Conservation (phyloP, 768 basidiomycete species). For the Mrakia hoshinonis region DNA sequence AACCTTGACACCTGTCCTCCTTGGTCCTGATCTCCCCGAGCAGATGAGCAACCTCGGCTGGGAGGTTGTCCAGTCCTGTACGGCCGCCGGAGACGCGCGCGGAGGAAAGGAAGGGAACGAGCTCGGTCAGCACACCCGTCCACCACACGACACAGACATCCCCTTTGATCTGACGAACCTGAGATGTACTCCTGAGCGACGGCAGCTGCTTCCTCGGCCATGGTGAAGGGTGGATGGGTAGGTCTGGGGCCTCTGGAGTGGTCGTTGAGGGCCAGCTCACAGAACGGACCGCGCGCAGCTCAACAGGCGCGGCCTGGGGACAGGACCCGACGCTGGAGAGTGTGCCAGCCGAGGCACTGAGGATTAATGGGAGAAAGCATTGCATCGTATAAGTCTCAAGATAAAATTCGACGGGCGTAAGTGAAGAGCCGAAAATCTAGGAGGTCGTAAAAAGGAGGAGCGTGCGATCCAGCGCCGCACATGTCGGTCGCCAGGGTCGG, state of each 20-base stretch:
- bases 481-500: too few relatives aligned
- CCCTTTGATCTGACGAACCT: not conserved
- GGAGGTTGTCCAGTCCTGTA: conserved; percentile 25
- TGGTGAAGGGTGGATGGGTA: not conserved
- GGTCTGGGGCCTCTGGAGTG: not conserved
- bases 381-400: too few relatives aligned
- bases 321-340: too few relatives aligned
- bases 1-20: conserved; percentile 23
- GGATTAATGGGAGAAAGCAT: too few relatives aligned
- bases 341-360: too few relatives aligned
- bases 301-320: too few relatives aligned
- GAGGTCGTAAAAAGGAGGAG: too few relatives aligned
- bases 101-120: not conserved
- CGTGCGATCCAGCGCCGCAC: too few relatives aligned
- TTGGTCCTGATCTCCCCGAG: conserved; percentile 14
- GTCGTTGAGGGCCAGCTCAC: conserved; percentile 1
- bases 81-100: not conserved
- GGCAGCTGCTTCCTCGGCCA: conserved; percentile 29
- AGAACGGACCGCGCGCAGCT: too few relatives aligned
- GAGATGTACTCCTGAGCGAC: conserved; percentile 30
- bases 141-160: not conserved
- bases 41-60: conserved; percentile 22
- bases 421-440: too few relatives aligned
- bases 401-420: too few relatives aligned
- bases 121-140: not conserved